Evolutionary conservation across 495 filamentous ascomycete species (phyloP).

Genomic region (Penicillium taxi): DNA sequence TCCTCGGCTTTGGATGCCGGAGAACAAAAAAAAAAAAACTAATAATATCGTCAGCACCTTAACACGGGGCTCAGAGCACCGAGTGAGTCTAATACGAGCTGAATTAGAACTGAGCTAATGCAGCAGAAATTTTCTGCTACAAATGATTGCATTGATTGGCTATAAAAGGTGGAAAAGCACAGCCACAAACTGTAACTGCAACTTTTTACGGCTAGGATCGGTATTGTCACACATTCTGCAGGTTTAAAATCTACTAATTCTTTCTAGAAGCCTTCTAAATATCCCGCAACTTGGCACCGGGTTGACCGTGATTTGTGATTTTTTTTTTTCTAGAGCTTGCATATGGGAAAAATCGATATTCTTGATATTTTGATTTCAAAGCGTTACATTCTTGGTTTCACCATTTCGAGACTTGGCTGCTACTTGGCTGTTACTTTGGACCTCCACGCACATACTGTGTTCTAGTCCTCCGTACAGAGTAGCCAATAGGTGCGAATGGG

Average conservation of each 20-base stretch:
- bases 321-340: not conserved
- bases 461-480: too few species aligned
- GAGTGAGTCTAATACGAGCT: constrained; percentile 3
- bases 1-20: not conserved
- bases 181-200: constrained; percentile 4
- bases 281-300: constrained; percentile 13
- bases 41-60: constrained; percentile 13
- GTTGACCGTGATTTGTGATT: constrained; percentile 6
- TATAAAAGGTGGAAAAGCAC: constrained; percentile 2
- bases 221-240: constrained; percentile 6
- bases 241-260: constrained; percentile 6
- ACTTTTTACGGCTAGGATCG: constrained; percentile 6
- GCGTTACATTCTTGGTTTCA: not conserved
- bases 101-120: constrained; percentile 14
- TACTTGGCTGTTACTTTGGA: not conserved
- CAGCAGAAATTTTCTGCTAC: constrained; percentile 9
- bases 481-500: too few species aligned
- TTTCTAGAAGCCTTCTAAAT: constrained; percentile 17
- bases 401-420: too few species aligned
- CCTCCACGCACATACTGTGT: not conserved
- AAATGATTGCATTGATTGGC: constrained; percentile 8
- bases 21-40: not conserved
- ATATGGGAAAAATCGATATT: not conserved
- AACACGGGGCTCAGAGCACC: constrained; percentile 1
- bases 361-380: not conserved